These are phyloP conservation scores for Jaltomata sinuosa DNA, from an alignment of 257 asterid species.

Conservation along the genomic window DNA sequence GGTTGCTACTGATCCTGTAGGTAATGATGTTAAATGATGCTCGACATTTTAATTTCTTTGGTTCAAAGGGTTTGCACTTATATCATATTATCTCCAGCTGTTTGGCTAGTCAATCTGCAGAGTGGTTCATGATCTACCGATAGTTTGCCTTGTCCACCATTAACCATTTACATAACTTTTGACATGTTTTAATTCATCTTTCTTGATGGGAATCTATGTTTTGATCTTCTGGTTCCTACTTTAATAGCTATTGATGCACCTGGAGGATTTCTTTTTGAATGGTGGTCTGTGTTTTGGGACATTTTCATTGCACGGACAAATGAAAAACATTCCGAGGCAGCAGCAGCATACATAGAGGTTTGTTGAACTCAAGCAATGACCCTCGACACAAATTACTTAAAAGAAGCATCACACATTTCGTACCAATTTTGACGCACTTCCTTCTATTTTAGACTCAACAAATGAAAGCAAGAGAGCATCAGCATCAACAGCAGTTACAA, in stretches of 20 bases:
- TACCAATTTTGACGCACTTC: background rate
- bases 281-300: slow-evolving; percentile 99
- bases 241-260: slow-evolving; percentile 96
- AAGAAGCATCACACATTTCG: background rate
- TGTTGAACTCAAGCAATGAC: slow-evolving; percentile 7
- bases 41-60: background rate
- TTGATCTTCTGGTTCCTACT: background rate
- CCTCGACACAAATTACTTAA: background rate
- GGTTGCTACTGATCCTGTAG: slow-evolving; percentile 98
- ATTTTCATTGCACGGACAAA: slow-evolving; percentile 96
- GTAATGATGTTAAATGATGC: slow-evolving; percentile 30
- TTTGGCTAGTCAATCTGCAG: background rate
- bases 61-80: background rate
- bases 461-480: slow-evolving; percentile 72
- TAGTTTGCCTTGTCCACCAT: background rate
- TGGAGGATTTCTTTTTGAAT: slow-evolving; percentile 95
- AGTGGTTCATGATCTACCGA: background rate
- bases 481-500: slow-evolving; percentile 82
- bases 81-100: background rate
- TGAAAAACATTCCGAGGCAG: slow-evolving; percentile 98
- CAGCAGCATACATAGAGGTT: slow-evolving; percentile 98
- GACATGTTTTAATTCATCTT: background rate
- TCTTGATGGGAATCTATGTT: background rate
- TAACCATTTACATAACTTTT: background rate
- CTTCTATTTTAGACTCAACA: slow-evolving; percentile 59